A percentile compares a stretch with the other conserved stretches of the same genome.
phyloP scores from a whole-genome alignment of 192 early-diverging fungal genomes.

The Podila epicladia region DNA sequence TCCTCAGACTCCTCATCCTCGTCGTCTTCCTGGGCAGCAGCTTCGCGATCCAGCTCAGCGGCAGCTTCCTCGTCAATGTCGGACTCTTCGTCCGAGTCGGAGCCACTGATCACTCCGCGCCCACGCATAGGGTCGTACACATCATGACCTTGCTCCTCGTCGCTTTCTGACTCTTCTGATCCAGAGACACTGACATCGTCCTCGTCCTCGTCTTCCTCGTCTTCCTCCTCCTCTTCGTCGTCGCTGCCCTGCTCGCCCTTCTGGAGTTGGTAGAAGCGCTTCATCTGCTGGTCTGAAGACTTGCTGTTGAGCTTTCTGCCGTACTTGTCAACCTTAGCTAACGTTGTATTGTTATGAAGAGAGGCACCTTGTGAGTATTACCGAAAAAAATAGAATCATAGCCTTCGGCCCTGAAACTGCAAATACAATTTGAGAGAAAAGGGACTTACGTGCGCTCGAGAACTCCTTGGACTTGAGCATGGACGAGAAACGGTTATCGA shows the following conservation, averaged over 20 bases:
- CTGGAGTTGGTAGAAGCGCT: constrained; percentile 80
- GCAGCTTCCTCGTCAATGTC: constrained; percentile 60
- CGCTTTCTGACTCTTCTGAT: constrained; percentile 33
- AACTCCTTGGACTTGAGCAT: constrained; percentile 82
- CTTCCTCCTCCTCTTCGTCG: constrained; percentile 46
- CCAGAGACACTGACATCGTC: constrained; percentile 31
- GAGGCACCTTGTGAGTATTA: background rate
- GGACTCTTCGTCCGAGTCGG: constrained; percentile 54
- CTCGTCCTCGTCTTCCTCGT: constrained; percentile 42
- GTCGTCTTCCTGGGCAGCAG: constrained; percentile 45
- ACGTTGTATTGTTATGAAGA: background rate
- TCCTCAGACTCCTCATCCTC: constrained; percentile 60
- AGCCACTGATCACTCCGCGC: constrained; percentile 72
- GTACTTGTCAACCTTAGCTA: constrained; percentile 83
- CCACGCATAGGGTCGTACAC: constrained; percentile 84
- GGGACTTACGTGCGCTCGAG: constrained; percentile 59
- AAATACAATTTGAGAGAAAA: background rate
- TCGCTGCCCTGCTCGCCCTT: constrained; percentile 53
- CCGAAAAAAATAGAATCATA: background rate
- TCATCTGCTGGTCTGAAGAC: constrained; percentile 66
- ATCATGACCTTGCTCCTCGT: constrained; percentile 42
- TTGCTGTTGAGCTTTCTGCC: constrained; percentile 65
- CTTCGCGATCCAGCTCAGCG: constrained; percentile 48
- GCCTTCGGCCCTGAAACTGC: background rate
- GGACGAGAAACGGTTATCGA: constrained; percentile 88